phyloP scores from a whole-genome alignment of 2,329 filamentous ascomycete species.

The Fusarium ramigenum region DNA sequence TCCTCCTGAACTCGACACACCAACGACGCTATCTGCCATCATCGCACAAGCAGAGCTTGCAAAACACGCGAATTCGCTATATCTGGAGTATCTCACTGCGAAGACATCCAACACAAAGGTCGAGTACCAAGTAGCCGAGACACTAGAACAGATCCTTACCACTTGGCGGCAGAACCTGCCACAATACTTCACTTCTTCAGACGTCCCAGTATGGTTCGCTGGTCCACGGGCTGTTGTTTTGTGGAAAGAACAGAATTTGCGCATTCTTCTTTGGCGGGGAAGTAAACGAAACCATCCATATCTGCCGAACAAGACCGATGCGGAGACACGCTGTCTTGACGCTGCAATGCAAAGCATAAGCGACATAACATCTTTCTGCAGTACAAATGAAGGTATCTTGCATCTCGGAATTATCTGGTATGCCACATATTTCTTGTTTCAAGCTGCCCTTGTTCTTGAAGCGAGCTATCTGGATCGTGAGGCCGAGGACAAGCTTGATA shows the following conservation, averaged over 20 bases:
- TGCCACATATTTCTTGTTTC: background rate
- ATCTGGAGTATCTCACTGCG: background rate
- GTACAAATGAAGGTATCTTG: background rate
- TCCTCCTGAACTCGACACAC: background rate
- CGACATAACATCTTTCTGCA: background rate
- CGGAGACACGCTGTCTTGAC: background rate
- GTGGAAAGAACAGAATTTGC: background rate
- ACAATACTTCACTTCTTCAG: background rate
- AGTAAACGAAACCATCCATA: background rate
- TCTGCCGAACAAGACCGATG: background rate
- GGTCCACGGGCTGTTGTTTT: background rate
- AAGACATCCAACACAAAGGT: background rate
- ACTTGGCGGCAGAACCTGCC: background rate
- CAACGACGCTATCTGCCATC: background rate
- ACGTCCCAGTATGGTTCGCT: background rate
- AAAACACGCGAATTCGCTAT: background rate
- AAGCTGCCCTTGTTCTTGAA: background rate
- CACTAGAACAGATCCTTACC: background rate
- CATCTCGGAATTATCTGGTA: background rate
- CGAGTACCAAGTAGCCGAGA: background rate
- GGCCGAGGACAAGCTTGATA: background rate
- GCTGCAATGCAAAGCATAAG: background rate
- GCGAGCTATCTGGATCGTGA: background rate
- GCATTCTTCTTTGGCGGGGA: background rate
- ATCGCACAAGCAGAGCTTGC: background rate